Percentiles rank a stretch among this genome's conserved stretches.
Conservation (phyloP, 148 eudicot species). For the Cornus kousa region DNA sequence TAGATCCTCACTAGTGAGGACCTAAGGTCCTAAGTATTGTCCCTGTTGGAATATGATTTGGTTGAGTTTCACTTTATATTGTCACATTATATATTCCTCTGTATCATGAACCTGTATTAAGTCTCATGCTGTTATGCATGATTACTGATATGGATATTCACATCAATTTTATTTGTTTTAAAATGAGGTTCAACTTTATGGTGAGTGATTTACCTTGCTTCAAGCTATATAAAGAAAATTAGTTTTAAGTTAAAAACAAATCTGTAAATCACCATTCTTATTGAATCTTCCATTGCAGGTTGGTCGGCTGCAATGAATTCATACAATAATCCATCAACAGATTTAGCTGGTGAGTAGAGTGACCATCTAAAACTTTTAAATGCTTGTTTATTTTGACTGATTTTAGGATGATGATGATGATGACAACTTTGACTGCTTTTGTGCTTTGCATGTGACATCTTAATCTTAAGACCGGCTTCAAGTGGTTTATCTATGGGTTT, state of each 20-base stretch:
- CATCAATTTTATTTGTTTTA: not conserved
- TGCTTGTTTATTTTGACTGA: slow-evolving; percentile 1
- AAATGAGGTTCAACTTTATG: not conserved
- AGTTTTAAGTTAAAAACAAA: not conserved
- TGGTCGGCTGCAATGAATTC: slow-evolving; percentile 68
- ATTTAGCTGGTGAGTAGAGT: slow-evolving; percentile 56
- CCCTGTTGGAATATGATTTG: not conserved
- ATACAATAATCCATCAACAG: slow-evolving; percentile 52
- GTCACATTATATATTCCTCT: not conserved
- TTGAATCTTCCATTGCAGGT: slow-evolving; percentile 40
- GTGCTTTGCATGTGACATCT: not conserved
- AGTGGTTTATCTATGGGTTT: not conserved
- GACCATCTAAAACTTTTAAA: slow-evolving; percentile 3
- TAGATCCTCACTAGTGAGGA: no score
- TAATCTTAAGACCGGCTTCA: not conserved
- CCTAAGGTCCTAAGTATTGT: no score
- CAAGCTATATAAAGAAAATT: not conserved
- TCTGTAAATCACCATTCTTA: slow-evolving; percentile 8
- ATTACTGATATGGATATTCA: not conserved
- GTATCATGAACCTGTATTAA: not conserved
- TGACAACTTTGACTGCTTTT: not conserved
- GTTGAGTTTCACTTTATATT: not conserved
- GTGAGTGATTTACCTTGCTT: not conserved
- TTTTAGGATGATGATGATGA: no score
- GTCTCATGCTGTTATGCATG: not conserved